These are phyloP conservation scores for Aspergillus costaricaensis DNA, from an alignment of 2,329 filamentous ascomycete genomes.

Conservation along the genomic window DNA sequence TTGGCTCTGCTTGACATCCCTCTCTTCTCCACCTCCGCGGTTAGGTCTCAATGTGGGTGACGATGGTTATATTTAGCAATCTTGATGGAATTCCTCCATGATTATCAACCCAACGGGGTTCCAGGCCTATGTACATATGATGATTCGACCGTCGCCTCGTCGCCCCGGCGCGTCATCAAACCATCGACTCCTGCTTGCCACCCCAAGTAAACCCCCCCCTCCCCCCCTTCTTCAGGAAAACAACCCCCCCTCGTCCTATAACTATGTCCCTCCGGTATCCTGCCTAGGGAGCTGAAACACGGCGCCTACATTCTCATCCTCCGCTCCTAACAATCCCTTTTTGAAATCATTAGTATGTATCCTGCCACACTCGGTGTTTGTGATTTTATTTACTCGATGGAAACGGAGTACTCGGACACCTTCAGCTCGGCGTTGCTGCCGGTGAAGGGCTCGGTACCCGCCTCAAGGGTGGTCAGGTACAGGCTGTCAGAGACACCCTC, in stretches of 20 bases:
- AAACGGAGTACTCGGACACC: constrained; percentile 33
- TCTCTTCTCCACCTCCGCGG: neutral
- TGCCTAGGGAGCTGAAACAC: constrained; percentile 23
- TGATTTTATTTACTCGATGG: constrained; percentile 24
- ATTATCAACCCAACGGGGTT: neutral
- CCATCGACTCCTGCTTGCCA: neutral
- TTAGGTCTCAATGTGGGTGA: neutral
- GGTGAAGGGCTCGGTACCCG: constrained; percentile 41
- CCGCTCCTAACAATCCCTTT: constrained; percentile 6
- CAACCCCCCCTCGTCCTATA: neutral
- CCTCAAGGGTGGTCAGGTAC: constrained; percentile 54
- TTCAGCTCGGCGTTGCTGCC: constrained; percentile 31
- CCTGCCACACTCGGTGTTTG: neutral
- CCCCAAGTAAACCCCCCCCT: neutral
- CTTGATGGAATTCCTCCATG: neutral
- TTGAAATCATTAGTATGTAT: neutral
- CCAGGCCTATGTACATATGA: neutral
- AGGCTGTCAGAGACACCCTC: constrained; percentile 44
- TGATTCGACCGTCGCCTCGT: neutral
- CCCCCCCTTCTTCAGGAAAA: neutral
- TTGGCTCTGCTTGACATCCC: too few species aligned
- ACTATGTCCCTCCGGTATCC: constrained; percentile 7
- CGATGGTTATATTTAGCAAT: neutral
- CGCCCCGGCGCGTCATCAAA: neutral
- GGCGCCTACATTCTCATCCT: constrained; percentile 19